Percentiles rank a stretch among this genome's conserved stretches.
Conservation (phyloP, 768 basidiomycete genomes). For the Clitopilus hobsonii region DNA sequence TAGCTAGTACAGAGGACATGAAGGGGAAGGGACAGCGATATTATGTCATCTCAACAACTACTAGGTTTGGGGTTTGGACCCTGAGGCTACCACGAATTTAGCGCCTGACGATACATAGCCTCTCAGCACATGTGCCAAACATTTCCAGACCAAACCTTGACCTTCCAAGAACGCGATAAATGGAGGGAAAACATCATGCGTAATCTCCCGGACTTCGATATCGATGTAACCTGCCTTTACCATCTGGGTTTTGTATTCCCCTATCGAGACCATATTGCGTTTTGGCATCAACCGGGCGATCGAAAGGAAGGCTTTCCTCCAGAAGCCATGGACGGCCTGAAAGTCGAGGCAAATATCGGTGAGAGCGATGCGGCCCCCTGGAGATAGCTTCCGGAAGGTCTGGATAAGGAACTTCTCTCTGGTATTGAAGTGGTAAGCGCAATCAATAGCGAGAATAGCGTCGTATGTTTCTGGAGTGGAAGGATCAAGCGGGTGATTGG, state of each 20-base stretch:
- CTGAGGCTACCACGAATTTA: slow-evolving; percentile 47
- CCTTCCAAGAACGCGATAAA: slow-evolving; percentile 45
- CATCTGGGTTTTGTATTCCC: slow-evolving; percentile 41
- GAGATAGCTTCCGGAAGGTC: slow-evolving; percentile 36
- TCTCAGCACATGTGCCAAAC: slow-evolving; percentile 34
- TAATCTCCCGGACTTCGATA: slow-evolving; percentile 53
- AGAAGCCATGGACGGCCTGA: slow-evolving; percentile 16
- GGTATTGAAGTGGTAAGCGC: slow-evolving; percentile 63
- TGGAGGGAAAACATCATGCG: slow-evolving; percentile 51
- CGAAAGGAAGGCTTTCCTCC: slow-evolving; percentile 21
- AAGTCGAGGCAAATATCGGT: slow-evolving; percentile 57
- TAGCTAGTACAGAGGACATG: slow-evolving; percentile 74
- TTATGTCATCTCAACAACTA: background rate
- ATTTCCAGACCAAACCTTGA: slow-evolving; percentile 37
- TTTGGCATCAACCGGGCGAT: slow-evolving; percentile 40
- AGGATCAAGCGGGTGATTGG: slow-evolving; percentile 41
- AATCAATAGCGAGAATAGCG: slow-evolving; percentile 57
- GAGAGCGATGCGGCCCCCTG: slow-evolving; percentile 51
- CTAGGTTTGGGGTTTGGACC: slow-evolving; percentile 18
- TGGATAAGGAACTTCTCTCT: slow-evolving; percentile 50
- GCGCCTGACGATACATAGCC: slow-evolving; percentile 33
- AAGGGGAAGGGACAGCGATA: background rate
- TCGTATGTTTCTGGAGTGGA: slow-evolving; percentile 30
- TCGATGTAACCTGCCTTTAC: slow-evolving; percentile 46
- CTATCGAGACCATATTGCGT: slow-evolving; percentile 42